Base-by-base conservation (phyloP, 441 rosid species). In the Viola pubescens region DNA sequence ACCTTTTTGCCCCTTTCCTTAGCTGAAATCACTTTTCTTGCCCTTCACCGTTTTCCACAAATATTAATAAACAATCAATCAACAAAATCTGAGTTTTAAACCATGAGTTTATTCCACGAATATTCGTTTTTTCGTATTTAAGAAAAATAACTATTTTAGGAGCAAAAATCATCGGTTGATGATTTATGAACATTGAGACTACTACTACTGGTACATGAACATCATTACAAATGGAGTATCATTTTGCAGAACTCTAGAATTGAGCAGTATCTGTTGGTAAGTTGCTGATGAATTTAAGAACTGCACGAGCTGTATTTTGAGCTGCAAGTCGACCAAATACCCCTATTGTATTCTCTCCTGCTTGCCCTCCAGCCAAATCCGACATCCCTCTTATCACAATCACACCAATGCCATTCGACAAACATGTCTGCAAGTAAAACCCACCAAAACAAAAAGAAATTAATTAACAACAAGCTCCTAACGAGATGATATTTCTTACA, bases 341-440 rank as follows among this genome's bases (percentile, higher is more conserved):
- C 37, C 1, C 45, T n/a, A 66, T 56, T 12, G 56, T 52, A 43
- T 58, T 80, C 3, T 69, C 38, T 62, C 83, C 81, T 12, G 45
- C 19, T 7, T 74, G 81, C 6, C 13, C 70, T 62, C 79, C 82
- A 3, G 86, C 81, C 43, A 79, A 58, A 58, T 79, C 82, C 42
- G 82, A 79, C 51, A 75, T 45, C 2, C 81, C 80, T 57, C 81
- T 14, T 41, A 75, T 74, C 1, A 79, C 81, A 0, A 83, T 79
- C 56, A 68, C 66, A 0, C 71, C 77, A 19, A 49, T 62, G 5
- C 86, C 84, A 66, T 72, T 75, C 45, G 79, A 78, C 52, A 67
- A 41, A 67, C 77, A 55, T 40, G 75, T 70, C 73, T 73, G 76
- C 7, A 67, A n/a, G 19, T 16, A 26, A 26, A 55, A 55, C 19